A percentile compares a stretch with the other conserved stretches of the same genome.
Evolutionary conservation across 306 rosid genomes (phyloP).

Genomic region (Casuarina glauca): DNA sequence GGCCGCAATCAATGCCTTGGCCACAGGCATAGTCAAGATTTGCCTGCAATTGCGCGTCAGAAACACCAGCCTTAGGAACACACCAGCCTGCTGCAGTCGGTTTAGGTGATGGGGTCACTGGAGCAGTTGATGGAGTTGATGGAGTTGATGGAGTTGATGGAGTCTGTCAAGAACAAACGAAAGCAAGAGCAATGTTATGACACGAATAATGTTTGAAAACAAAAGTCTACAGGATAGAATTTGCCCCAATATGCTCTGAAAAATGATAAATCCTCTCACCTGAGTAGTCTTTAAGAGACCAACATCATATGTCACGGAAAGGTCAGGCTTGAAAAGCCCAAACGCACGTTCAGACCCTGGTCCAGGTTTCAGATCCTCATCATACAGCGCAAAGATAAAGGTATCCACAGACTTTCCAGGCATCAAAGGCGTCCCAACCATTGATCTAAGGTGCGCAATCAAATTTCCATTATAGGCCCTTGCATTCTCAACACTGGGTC

Average conservation of each 20-base stretch:
- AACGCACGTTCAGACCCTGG: slow-evolving; percentile 71
- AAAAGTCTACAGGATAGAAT: too few species aligned
- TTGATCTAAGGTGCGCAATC: slow-evolving; percentile 74
- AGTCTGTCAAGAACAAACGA: slow-evolving; percentile 15
- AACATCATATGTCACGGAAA: slow-evolving; percentile 60
- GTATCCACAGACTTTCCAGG: slow-evolving; percentile 88
- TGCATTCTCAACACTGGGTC: slow-evolving; percentile 76
- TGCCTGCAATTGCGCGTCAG: slow-evolving; percentile 66
- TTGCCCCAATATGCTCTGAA: too few species aligned
- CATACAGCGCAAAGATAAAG: slow-evolving; percentile 75
- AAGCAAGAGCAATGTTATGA: neutral
- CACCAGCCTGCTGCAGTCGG: slow-evolving; percentile 61
- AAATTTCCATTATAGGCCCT: slow-evolving; percentile 85
- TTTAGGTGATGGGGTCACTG: slow-evolving; percentile 44
- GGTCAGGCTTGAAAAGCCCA: slow-evolving; percentile 75
- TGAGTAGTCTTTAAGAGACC: slow-evolving; percentile 69
- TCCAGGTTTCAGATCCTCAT: slow-evolving; percentile 77
- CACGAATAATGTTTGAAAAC: too few species aligned
- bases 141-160: slow-evolving; percentile 43
- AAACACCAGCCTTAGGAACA: slow-evolving; percentile 58
- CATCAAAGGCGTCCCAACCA: slow-evolving; percentile 90
- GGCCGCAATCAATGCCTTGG: slow-evolving; percentile 60
- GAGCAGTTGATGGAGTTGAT: slow-evolving; percentile 39
- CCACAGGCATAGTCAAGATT: slow-evolving; percentile 73
- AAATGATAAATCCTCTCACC: slow-evolving; percentile 36